Conservation (phyloP, 1,284 basidiomycete species). For the Sporisorium graminicola region DNA sequence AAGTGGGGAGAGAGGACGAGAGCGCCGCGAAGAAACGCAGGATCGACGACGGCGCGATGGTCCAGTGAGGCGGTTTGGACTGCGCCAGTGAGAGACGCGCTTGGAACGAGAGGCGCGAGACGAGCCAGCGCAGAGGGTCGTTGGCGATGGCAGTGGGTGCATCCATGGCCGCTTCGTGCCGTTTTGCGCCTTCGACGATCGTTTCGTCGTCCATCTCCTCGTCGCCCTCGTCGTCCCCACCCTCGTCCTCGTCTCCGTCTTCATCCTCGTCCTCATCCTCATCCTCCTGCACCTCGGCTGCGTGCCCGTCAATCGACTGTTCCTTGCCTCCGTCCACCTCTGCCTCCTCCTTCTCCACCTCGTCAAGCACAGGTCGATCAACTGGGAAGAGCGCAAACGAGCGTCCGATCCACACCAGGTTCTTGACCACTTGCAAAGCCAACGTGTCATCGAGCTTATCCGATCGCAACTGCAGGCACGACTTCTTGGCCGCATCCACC, state of each 20-base stretch:
- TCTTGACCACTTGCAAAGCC: conserved; percentile 90
- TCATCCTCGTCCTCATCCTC: conserved; percentile 20
- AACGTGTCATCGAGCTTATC: conserved; percentile 82
- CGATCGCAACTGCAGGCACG: conserved; percentile 85
- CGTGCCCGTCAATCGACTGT: conserved; percentile 54
- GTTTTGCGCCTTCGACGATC: conserved; percentile 41
- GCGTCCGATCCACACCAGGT: conserved; percentile 90
- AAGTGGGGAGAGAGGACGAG: conserved; percentile 24
- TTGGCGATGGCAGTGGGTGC: conserved; percentile 37
- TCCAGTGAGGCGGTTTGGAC: conserved; percentile 74
- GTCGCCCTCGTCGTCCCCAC: conserved; percentile 27
- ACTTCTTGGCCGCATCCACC: conserved; percentile 80
- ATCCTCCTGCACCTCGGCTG: conserved; percentile 16
- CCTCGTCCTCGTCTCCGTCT: conserved; percentile 16
- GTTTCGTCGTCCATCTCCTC: conserved; percentile 44
- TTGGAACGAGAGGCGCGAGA: conserved; percentile 92
- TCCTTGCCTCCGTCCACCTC: conserved; percentile 9
- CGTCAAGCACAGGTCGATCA: conserved; percentile 18
- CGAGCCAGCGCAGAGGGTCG: conserved; percentile 88
- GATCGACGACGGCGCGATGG: conserved; percentile 81
- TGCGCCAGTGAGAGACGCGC: conserved; percentile 72
- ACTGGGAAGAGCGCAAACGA: conserved; percentile 55
- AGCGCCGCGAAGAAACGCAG: conserved; percentile 73
- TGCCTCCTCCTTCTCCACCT: conserved; percentile 12
- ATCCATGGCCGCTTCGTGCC: conserved; percentile 52